Base-by-base conservation (phyloP, 768 basidiomycete species). In the Hericium coralloides region DNA sequence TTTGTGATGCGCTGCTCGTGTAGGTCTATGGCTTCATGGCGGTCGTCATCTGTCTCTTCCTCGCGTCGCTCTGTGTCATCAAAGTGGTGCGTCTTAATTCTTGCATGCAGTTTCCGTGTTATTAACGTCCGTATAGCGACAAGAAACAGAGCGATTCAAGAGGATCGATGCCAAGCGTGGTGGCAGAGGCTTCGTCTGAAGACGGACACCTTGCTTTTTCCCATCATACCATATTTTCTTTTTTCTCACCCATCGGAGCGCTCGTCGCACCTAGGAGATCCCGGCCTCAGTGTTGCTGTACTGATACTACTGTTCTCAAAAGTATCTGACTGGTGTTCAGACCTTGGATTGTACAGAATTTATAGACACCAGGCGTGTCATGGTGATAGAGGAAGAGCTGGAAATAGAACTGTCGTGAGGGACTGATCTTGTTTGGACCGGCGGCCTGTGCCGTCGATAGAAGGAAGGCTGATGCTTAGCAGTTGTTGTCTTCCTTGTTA, bases 161-260 rank as follows among this genome's bases (percentile, higher is more conserved):
- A 87, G 79, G 73, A 95, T 95, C 60, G 92, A 95, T 63, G 81
- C 82, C 56, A 95, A 95, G 73, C 85, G 89, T 61, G 92, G 90
- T 60, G 90, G 91, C 52, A 74, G 77, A 60, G 89, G 90, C 60
- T 95, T 95, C 65, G 92, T 94, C 59, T 95, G 72, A 80, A 58
- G 17, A 36, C 20, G 49, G 43, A 31, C 31, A 31, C 10, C 7
- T 31, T 9, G 31, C 7, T 31, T 31, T 31, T 17, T 17, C 43
- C n/a, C 43, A 7, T 18, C 9, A 2, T n/a, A 17, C 43, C 43
- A 3, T 45, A 20, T 45, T 20, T n/a, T 45, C 10, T 25, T 55
- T n/a, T 23, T 49, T 23, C 5, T 31, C 25, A 45, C 20, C 14
- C 9, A 7, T 45, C 43, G 43, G 43, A 45, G 31, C 31, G 31